Conservation (phyloP, 257 asterid genomes). For the Przewalskia tangutica region DNA sequence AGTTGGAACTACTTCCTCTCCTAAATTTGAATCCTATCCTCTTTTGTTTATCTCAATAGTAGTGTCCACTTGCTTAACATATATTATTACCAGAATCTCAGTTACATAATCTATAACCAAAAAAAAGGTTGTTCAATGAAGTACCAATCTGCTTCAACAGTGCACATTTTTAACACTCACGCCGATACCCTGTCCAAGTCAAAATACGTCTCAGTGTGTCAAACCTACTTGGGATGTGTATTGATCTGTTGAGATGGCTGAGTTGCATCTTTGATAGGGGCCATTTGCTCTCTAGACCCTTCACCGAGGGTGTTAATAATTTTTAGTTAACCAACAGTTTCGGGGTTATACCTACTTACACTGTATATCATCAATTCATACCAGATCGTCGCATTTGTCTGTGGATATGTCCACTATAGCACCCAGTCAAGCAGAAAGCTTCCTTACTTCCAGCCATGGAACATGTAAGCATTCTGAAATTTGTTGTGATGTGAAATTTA, state of each 20-base stretch:
- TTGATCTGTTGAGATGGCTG: neutral
- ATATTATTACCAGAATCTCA: neutral
- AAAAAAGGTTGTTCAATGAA: neutral
- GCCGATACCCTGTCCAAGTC: neutral
- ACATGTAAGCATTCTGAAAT: slow-evolving; percentile 46
- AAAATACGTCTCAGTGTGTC: neutral
- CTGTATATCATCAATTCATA: neutral
- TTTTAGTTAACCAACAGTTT: neutral
- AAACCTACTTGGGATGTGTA: neutral
- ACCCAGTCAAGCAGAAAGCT: slow-evolving; percentile 50
- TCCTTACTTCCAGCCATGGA: slow-evolving; percentile 92
- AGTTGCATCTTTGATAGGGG: neutral
- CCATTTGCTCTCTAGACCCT: neutral
- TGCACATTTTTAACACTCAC: neutral
- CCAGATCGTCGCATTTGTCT: slow-evolving; percentile 79
- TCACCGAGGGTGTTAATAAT: neutral
- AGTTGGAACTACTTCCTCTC: neutral
- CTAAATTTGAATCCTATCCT: neutral
- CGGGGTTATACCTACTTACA: slow-evolving; percentile 1
- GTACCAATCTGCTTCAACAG: neutral
- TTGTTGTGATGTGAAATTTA: neutral
- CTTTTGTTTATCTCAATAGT: neutral
- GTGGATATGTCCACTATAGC: slow-evolving; percentile 62
- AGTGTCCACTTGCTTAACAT: neutral
- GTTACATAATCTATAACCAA: neutral